These are phyloP conservation scores for Primulina eburnea DNA, from an alignment of 257 asterid species.

Conservation along the genomic window DNA sequence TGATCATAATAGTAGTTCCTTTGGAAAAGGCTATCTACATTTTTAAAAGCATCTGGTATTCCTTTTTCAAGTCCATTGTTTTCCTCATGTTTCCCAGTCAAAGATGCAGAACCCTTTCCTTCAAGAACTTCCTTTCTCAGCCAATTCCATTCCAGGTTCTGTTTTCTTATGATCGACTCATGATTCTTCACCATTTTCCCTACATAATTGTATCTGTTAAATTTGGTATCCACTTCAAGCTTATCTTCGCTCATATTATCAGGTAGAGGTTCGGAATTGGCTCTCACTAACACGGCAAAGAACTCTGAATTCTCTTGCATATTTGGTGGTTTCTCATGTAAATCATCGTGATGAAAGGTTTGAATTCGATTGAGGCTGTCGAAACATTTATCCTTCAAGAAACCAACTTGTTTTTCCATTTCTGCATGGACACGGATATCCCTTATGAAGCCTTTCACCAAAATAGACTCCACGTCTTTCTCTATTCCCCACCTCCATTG, in stretches of 20 bases:
- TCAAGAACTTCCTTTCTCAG: constrained; percentile 22
- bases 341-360: constrained; percentile 25
- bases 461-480: constrained; percentile 43
- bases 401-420: constrained; percentile 30
- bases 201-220: constrained; percentile 29
- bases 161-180: constrained; percentile 42
- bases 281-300: constrained; percentile 16
- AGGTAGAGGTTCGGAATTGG: constrained; percentile 43
- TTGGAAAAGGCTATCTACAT: constrained; percentile 36
- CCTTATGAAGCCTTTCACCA: constrained; percentile 42
- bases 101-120: constrained; percentile 24
- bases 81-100: constrained; percentile 28
- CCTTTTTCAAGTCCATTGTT: constrained; percentile 31
- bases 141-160: constrained; percentile 26
- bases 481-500: constrained; percentile 59
- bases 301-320: neutral
- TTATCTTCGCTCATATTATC: constrained; percentile 19
- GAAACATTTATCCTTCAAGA: constrained; percentile 33
- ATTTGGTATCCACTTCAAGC: constrained; percentile 24
- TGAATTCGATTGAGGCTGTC: constrained; percentile 35
- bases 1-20: constrained; percentile 21
- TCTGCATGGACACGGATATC: constrained; percentile 38
- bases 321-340: neutral
- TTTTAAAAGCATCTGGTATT: constrained; percentile 33
- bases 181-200: constrained; percentile 48